Evolutionary conservation across 2,329 filamentous ascomycete species (phyloP).

Genomic region (Aureobasidium mangrovei): DNA sequence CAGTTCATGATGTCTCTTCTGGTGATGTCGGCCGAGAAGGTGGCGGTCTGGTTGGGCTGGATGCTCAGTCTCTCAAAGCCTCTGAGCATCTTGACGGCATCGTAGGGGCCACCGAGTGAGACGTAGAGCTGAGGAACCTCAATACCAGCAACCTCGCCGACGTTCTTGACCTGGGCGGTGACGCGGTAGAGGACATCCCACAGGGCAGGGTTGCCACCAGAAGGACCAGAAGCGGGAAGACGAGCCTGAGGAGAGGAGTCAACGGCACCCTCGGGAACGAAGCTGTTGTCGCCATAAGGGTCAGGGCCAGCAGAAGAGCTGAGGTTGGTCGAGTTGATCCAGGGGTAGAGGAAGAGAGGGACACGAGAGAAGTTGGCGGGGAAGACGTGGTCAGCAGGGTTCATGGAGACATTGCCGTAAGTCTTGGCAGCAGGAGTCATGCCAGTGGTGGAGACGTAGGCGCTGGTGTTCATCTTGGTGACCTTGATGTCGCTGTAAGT

Average conservation of each 20-base stretch:
- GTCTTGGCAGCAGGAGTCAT: conserved; percentile 52
- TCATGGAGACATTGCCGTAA: conserved; percentile 40
- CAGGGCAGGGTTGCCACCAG: conserved; percentile 52
- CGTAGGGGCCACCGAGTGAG: conserved; percentile 65
- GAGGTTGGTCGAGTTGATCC: conserved; percentile 54
- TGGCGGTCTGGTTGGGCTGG: conserved; percentile 53
- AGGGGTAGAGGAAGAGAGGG: conserved; percentile 57
- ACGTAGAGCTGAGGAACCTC: conserved; percentile 67
- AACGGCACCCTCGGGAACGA: conserved; percentile 51
- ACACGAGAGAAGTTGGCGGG: conserved; percentile 48
- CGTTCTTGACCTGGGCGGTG: conserved; percentile 60
- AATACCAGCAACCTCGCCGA: conserved; percentile 52
- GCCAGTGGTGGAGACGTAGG: conserved; percentile 52
- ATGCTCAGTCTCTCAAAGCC: conserved; percentile 71
- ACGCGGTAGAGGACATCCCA: conserved; percentile 62
- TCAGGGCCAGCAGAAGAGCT: conserved; percentile 45
- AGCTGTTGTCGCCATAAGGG: conserved; percentile 49
- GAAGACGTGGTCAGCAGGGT: conserved; percentile 55
- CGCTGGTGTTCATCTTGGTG: conserved; percentile 33
- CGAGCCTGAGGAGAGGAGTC: conserved; percentile 49
- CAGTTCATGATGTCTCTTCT: conserved; percentile 78
- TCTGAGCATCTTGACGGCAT: conserved; percentile 56
- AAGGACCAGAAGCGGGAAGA: conserved; percentile 54
- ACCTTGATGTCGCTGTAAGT: conserved; percentile 56
- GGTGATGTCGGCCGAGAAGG: conserved; percentile 59